Evolutionary conservation across 192 early-diverging fungal species (phyloP).

Genomic region (Gamsiella multidivaricata): DNA sequence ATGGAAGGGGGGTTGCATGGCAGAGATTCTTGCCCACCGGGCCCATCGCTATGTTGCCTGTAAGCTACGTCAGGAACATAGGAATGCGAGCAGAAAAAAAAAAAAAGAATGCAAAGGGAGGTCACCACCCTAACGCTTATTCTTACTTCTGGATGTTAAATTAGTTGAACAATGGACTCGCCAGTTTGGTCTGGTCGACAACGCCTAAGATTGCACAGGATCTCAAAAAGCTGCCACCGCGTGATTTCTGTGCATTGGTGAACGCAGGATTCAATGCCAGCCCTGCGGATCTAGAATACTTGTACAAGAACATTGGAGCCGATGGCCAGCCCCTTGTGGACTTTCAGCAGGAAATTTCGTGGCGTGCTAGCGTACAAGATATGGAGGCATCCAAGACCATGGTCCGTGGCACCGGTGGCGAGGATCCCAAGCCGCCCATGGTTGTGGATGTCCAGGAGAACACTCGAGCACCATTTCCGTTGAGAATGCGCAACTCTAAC

Average conservation of each 20-base stretch:
- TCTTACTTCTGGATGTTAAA: background rate
- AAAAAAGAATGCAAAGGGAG: no score
- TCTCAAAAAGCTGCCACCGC: constrained; percentile 69
- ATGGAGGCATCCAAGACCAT: constrained; percentile 20
- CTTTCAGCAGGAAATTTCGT: constrained; percentile 69
- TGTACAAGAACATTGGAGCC: constrained; percentile 67
- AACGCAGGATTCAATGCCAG: constrained; percentile 86
- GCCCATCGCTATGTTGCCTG: constrained; percentile 93
- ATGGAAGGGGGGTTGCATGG: constrained; percentile 71
- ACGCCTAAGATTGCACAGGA: constrained; percentile 69
- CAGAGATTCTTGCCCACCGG: constrained; percentile 96
- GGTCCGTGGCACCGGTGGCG: background rate
- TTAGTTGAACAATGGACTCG: constrained; percentile 69
- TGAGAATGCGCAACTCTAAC: constrained; percentile 84
- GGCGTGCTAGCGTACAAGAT: constrained; percentile 69
- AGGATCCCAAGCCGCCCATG: constrained; percentile 65
- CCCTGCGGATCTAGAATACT: constrained; percentile 76
- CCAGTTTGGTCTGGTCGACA: constrained; percentile 94
- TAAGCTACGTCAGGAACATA: no score
- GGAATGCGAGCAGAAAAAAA: no score
- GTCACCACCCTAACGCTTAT: background rate
- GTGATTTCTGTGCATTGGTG: constrained; percentile 74
- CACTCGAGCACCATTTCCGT: constrained; percentile 84
- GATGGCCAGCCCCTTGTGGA: constrained; percentile 56
- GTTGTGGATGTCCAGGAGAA: constrained; percentile 72